phyloP scores from a whole-genome alignment of 2,329 filamentous ascomycete species.

The Trichoderma afroharzianum region DNA sequence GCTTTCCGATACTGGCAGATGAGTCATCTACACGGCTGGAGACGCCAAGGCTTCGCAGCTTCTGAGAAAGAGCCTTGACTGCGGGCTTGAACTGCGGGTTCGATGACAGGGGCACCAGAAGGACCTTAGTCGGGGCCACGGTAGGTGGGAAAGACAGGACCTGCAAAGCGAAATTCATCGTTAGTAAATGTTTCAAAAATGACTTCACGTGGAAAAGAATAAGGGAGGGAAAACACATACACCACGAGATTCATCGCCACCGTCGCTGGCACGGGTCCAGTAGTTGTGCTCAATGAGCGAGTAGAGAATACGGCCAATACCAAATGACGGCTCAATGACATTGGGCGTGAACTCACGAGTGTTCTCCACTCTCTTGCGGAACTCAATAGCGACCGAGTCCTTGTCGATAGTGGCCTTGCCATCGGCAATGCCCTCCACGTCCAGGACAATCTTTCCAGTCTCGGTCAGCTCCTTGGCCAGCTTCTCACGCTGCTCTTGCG shows the following conservation, averaged over 20 bases:
- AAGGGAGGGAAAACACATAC: constrained; percentile 51
- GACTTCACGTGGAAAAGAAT: not conserved
- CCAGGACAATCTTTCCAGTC: constrained; percentile 71
- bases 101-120: constrained; percentile 83
- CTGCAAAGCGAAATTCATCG: constrained; percentile 26
- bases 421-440: constrained; percentile 62
- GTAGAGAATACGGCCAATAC: constrained; percentile 93
- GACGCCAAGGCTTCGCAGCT: constrained; percentile 71
- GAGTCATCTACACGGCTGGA: constrained; percentile 88
- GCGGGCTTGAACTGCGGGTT: constrained; percentile 79
- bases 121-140: constrained; percentile 90
- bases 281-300: constrained; percentile 90
- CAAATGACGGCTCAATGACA: constrained; percentile 95
- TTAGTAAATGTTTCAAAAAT: not conserved
- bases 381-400: constrained; percentile 80
- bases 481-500: constrained; percentile 78
- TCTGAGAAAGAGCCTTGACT: constrained; percentile 67
- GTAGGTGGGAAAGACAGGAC: constrained; percentile 54
- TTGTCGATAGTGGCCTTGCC: constrained; percentile 76
- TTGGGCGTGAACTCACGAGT: constrained; percentile 90
- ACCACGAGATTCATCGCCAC: constrained; percentile 71
- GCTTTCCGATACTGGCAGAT: constrained; percentile 88
- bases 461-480: constrained; percentile 70
- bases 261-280: constrained; percentile 70
- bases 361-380: constrained; percentile 77